Evolutionary conservation across 768 basidiomycete species (phyloP), one percentile per base, ranked within the genome.

Genomic region (Mycena galopus): DNA sequence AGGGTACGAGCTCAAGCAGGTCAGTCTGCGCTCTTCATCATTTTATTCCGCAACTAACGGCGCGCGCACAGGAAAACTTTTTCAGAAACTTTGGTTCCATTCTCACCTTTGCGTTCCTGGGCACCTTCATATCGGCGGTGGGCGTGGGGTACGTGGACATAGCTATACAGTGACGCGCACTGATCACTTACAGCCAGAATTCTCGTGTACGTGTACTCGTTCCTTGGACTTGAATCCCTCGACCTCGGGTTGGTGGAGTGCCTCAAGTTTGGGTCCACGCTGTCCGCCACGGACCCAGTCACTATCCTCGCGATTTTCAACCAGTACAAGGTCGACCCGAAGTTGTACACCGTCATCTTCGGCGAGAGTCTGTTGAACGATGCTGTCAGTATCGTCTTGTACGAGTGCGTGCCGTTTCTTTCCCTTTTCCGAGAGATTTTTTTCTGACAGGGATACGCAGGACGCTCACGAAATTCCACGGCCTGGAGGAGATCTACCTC

Each of bases 341-440:
- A 99, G 80, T 87, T 99, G 11, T 99, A 99, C 84, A 94, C 92
- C 55, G 90, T 99, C 82, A 99, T 99, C 75, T 99, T 99, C 78
- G 98, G 98, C 30, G 98, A 99, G 82, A 94, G 93, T 82, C 87
- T 99, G 69, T 84, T 99, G 71, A 99, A 99, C 83, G 98, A 99
- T 86, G 98, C 98, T 23, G 98, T 99, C 78, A 96, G 95, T 88
- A 99, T 99, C 86, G 97, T 99, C 82, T 96, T 99, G 94, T 99
- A 99, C 83, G 98, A 99, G 96, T 98, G 81, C 87, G 96, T 93
- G 71, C 32, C 33, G 32, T 37, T 19, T 23, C 32, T 12, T 50
- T 63, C 53, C 42, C 8, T 35, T 27, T 60, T 6, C 9, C 37
- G 11, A 29, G 42, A 21, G n/a, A n/a, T n/a, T 62, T 56, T 59